These are phyloP conservation scores for Hypocreales sp. DNA, from an alignment of 2,329 filamentous ascomycete species.

Conservation along the genomic window DNA sequence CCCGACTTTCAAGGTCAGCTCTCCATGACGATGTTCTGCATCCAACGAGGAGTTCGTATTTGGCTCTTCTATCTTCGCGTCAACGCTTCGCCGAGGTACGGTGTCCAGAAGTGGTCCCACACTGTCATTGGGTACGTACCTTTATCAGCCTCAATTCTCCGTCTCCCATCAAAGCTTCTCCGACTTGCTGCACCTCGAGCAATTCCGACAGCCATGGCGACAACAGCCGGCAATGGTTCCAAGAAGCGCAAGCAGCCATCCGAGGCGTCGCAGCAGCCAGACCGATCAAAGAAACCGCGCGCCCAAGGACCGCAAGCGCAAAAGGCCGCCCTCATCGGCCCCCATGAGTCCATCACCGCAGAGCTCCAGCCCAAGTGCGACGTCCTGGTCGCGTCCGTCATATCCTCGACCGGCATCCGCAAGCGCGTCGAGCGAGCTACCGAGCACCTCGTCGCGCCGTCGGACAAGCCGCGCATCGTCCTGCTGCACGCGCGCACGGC, in stretches of 20 bases:
- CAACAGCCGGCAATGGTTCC: no score
- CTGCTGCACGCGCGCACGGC: constrained; percentile 33
- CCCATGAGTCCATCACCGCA: constrained; percentile 25
- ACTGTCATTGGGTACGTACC: no score
- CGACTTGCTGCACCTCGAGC: no score
- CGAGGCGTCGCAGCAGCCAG: neutral
- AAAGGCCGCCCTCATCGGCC: constrained; percentile 12
- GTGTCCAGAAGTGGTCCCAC: no score
- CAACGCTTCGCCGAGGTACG: no score
- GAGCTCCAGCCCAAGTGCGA: constrained; percentile 31
- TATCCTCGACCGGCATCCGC: constrained; percentile 44
- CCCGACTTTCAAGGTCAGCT: no score
- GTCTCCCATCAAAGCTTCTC: no score
- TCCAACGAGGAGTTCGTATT: no score
- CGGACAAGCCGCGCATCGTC: constrained; percentile 17
- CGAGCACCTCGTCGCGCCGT: constrained; percentile 21
- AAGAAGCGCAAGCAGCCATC: constrained; percentile 4
- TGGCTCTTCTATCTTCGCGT: no score
- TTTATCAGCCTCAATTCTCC: no score
- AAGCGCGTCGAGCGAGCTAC: constrained; percentile 32
- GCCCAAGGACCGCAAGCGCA: constrained; percentile 3
- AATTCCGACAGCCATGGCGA: no score
- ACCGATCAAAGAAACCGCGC: constrained; percentile 3
- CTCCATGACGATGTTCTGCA: no score
- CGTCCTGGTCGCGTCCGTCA: constrained; percentile 35